Percentiles rank a stretch among this genome's conserved stretches.
phyloP scores from a whole-genome alignment of 805 yeast species.

The Lipomyces lipofer region DNA sequence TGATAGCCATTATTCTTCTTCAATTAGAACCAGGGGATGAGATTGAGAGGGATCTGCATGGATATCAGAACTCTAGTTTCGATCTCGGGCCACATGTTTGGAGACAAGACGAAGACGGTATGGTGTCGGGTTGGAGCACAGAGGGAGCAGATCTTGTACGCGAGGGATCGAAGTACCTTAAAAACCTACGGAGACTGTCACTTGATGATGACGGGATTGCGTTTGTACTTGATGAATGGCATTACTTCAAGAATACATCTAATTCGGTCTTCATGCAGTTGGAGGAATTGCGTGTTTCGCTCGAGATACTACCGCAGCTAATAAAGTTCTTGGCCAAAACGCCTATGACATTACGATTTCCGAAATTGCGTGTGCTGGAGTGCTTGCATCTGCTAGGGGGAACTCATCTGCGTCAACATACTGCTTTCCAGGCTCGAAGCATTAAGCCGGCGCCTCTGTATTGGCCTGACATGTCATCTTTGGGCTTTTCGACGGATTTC shows the following conservation, averaged over 20 bases:
- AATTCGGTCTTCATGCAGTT: conserved; percentile 5
- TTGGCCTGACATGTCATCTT: conserved; percentile 24
- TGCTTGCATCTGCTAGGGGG: background rate
- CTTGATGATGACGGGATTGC: conserved; percentile 20
- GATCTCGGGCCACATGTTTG: conserved; percentile 11
- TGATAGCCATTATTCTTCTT: conserved; percentile 18
- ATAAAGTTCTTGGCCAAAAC: conserved; percentile 9
- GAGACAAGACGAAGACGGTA: conserved; percentile 14
- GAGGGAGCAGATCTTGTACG: conserved; percentile 16
- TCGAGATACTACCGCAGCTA: conserved; percentile 15
- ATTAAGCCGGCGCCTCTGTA: too few relatives aligned
- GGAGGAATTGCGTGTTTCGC: conserved; percentile 13
- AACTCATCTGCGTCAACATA: background rate
- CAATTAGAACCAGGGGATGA: too few relatives aligned
- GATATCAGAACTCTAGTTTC: conserved; percentile 11
- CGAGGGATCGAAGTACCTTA: conserved; percentile 6
- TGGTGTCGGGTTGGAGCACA: conserved; percentile 18
- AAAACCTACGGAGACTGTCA: background rate
- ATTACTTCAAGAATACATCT: background rate
- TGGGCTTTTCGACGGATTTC: conserved; percentile 1
- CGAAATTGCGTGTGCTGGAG: conserved; percentile 10
- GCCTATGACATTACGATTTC: conserved; percentile 11
- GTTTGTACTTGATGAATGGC: conserved; percentile 2
- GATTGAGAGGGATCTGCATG: too few relatives aligned
- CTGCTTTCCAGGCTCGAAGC: too few relatives aligned